These are phyloP conservation scores for Fusarium buxicola DNA, from an alignment of 2,329 filamentous ascomycete species.

Conservation along the genomic window DNA sequence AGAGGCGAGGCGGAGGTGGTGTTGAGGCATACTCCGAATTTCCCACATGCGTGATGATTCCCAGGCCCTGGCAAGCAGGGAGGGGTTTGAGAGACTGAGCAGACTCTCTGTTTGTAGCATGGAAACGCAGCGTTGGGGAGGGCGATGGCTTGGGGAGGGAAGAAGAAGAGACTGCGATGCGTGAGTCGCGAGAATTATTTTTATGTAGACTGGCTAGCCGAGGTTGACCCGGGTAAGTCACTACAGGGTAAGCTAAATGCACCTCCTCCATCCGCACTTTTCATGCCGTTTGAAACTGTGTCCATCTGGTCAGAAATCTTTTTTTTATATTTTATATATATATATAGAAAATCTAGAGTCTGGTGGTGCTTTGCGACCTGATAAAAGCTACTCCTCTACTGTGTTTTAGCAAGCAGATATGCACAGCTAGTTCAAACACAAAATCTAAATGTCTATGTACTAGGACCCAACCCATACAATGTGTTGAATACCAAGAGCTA, in stretches of 20 bases:
- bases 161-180: conserved; percentile 47
- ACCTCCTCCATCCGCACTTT: background rate
- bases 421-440: too few relatives aligned
- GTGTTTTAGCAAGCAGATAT: too few relatives aligned
- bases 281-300: too few relatives aligned
- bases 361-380: too few relatives aligned
- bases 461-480: too few relatives aligned
- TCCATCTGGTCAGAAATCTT: background rate
- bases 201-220: conserved; percentile 26
- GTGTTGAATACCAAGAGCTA: too few relatives aligned
- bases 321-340: background rate
- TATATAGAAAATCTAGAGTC: too few relatives aligned
- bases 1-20: conserved; percentile 42
- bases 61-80: conserved; percentile 32
- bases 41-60: conserved; percentile 80
- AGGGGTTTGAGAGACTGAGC: conserved; percentile 34
- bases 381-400: too few relatives aligned
- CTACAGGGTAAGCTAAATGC: conserved; percentile 25
- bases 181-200: conserved; percentile 31
- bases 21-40: conserved; percentile 97
- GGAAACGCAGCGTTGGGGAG: conserved; percentile 95
- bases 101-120: conserved; percentile 82
- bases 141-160: conserved; percentile 72
- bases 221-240: conserved; percentile 10
- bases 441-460: too few relatives aligned